Percentiles rank a stretch among this genome's conserved stretches.
These are phyloP conservation scores for Furcasterigmium sp. DNA, from an alignment of 2,329 filamentous ascomycete species.

Conservation along the genomic window DNA sequence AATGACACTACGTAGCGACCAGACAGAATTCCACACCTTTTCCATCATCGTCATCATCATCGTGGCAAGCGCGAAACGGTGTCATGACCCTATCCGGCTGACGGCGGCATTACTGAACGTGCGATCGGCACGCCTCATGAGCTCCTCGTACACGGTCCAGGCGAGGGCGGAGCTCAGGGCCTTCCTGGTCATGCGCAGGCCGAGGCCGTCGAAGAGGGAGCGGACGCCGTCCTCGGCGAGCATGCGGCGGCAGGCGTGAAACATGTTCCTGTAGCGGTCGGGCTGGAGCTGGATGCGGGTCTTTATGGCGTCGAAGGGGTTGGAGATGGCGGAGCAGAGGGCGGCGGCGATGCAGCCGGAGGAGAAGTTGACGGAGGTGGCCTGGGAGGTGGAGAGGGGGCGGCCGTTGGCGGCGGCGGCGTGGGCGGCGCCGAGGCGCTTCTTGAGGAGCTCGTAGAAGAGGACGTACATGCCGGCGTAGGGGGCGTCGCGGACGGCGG, in stretches of 20 bases:
- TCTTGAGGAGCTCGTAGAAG: constrained; percentile 84
- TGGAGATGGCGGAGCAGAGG: constrained; percentile 81
- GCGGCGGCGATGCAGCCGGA: constrained; percentile 78
- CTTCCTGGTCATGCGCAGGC: constrained; percentile 82
- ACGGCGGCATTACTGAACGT: constrained; percentile 1
- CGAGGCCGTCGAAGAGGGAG: constrained; percentile 81
- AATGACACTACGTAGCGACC: neutral
- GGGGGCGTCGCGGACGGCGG: constrained; percentile 88
- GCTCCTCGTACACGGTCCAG: constrained; percentile 95
- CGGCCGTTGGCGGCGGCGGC: constrained; percentile 1
- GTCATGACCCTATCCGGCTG: too few relatives aligned
- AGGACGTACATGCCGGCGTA: constrained; percentile 94
- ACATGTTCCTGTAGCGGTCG: constrained; percentile 73
- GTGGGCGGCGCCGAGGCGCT: constrained; percentile 37
- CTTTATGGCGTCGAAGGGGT: constrained; percentile 96
- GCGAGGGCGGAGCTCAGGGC: constrained; percentile 90
- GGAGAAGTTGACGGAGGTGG: constrained; percentile 59
- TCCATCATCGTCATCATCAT: too few relatives aligned
- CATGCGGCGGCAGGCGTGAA: constrained; percentile 73
- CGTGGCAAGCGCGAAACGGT: too few relatives aligned
- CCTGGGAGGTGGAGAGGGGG: constrained; percentile 8
- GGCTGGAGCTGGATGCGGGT: constrained; percentile 91
- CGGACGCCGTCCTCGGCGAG: constrained; percentile 72
- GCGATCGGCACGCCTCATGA: constrained; percentile 65
- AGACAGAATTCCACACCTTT: neutral